Base-by-base conservation (phyloP, 2,329 filamentous ascomycete species). In the Dothiorella sarmentorum region DNA sequence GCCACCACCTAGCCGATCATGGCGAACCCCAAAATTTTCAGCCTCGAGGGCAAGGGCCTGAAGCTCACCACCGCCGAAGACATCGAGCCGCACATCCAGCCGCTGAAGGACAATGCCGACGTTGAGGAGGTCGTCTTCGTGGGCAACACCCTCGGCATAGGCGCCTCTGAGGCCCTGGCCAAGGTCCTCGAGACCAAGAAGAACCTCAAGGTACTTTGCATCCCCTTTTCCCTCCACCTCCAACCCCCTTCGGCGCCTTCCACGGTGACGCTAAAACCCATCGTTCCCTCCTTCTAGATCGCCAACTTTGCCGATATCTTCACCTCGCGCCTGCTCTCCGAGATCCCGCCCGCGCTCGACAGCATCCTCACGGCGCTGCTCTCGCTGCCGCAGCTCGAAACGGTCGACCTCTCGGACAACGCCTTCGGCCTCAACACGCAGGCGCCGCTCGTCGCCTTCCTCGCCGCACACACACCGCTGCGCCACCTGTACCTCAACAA, bases 291-390 rank as follows among this genome's bases (percentile, higher is more conserved):
- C 35, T 7, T 7, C 27, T 67, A 87, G 85, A 80, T 87, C 69
- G 92, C 90, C 70, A 96, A 97, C 77, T 82, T 99, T 59, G 92
- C 92, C 73, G 94, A 99, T 74, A 96, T 99, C 79, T 99, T 97
- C 80, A 99, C 94, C 60, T 90, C 90, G 29, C 90, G 94, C 65
- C 85, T 97, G 44, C 85, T 97, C 63, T 89, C 86, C 74, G 94
- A 99, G 74, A 99, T 99, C 63, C 94, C 94, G 47, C 87, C 88
- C 63, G 93, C 94, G 7, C 85, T 99, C 57, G 89, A 89, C 44
- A 86, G 85, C 60, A 86, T 99, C 47, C 86, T 99, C 56, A 91
- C 87, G 38, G 88, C 93, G 3, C 86, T 97, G 40, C 85, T 97
- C 59, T 88, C 91, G 69, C 87, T 96, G 56, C 88, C 89, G 1